Evolutionary conservation across 225 moss, liverwort and hornwort genomes (phyloP).

Genomic region (Physcomitrium patens): DNA sequence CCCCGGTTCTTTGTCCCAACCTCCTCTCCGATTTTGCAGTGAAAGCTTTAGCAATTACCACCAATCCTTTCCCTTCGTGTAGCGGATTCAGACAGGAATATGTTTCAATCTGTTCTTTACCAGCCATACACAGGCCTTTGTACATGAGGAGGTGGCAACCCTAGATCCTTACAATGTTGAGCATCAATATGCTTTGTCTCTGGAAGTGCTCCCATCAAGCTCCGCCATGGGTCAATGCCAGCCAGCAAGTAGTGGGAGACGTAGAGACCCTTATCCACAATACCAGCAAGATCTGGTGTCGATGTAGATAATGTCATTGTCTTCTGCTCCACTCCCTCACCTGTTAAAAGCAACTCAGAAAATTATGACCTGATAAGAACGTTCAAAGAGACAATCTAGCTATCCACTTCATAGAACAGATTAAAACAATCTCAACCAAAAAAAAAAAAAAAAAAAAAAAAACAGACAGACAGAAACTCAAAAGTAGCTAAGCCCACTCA

Average conservation of each 20-base stretch:
- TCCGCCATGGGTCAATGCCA: conserved; percentile 79
- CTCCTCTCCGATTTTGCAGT: neutral
- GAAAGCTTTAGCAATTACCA: conserved; percentile 19
- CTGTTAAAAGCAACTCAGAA: conserved; percentile 29
- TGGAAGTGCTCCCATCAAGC: conserved; percentile 49
- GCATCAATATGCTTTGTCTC: conserved; percentile 69
- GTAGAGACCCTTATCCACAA: conserved; percentile 69
- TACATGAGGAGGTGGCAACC: conserved; percentile 77
- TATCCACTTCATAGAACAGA: no score
- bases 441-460: no score
- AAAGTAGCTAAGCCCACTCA: conserved; percentile 30
- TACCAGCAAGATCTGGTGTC: conserved; percentile 60
- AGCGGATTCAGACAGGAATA: conserved; percentile 2
- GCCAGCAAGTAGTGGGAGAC: conserved; percentile 65
- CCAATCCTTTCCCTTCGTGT: conserved; percentile 19
- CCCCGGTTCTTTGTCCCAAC: conserved; percentile 4
- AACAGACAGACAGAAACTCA: neutral
- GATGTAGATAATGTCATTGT: conserved; percentile 79
- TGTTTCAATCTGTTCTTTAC: conserved; percentile 41
- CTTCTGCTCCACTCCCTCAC: conserved; percentile 69
- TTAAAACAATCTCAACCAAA: no score
- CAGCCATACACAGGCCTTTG: conserved; percentile 93
- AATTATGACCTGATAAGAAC: conserved; percentile 14
- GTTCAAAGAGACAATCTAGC: neutral
- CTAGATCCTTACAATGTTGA: conserved; percentile 89